Evolutionary conservation across 106 monocot species (phyloP).

Genomic region (Dioscorea dumetorum): DNA sequence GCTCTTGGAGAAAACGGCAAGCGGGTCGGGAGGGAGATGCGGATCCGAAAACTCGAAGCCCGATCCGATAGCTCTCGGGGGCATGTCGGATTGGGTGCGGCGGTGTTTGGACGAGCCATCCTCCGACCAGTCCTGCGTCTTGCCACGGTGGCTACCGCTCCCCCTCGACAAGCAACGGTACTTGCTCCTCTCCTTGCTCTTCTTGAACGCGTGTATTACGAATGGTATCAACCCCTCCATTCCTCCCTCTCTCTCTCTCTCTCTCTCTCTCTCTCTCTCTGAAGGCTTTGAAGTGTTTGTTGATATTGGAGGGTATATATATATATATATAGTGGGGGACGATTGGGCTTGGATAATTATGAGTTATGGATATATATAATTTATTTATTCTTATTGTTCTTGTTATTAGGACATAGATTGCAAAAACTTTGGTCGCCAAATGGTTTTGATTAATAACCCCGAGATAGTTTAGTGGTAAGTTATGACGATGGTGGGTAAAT

Average conservation of each 20-base stretch:
- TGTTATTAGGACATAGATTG: too few relatives aligned
- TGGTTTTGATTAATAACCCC: too few relatives aligned
- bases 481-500: too few relatives aligned
- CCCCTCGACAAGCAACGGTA: conserved; percentile 21
- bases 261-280: background rate
- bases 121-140: background rate
- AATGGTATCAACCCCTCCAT: conserved; percentile 70
- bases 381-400: too few relatives aligned
- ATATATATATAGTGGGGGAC: background rate
- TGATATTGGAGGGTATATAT: background rate
- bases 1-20: conserved; percentile 17
- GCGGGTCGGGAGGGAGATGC: background rate
- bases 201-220: conserved; percentile 57
- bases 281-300: background rate
- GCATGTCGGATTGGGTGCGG: conserved; percentile 19
- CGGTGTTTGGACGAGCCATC: conserved; percentile 11
- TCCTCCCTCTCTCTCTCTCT: background rate
- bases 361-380: too few relatives aligned
- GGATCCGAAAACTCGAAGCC: conserved; percentile 7
- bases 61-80: background rate
- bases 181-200: conserved; percentile 22
- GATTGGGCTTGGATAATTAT: too few relatives aligned
- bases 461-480: too few relatives aligned
- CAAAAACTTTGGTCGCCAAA: too few relatives aligned
- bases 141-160: conserved; percentile 6